phyloP scores from a whole-genome alignment of 2,329 filamentous ascomycete species.

The Cladosporium sp. region DNA sequence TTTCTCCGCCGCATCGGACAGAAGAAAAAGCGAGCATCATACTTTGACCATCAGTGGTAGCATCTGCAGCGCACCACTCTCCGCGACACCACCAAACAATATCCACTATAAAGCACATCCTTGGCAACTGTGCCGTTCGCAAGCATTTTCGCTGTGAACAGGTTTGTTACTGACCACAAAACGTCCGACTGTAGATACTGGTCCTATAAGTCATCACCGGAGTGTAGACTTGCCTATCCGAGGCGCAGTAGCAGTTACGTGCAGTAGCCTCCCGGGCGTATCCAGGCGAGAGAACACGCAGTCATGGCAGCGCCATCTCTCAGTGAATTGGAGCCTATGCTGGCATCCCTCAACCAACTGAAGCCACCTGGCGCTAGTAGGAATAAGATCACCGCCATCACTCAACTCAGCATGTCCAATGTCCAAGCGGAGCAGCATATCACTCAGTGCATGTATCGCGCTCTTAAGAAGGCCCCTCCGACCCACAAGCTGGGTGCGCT shows the following conservation, averaged over 20 bases:
- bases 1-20: no score
- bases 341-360: conserved; percentile 85
- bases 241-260: conserved; percentile 12
- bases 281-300: conserved; percentile 15
- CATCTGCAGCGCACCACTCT: background rate
- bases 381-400: conserved; percentile 84
- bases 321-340: conserved; percentile 81
- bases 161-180: conserved; percentile 8
- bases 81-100: background rate
- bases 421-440: conserved; percentile 92
- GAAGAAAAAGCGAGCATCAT: background rate
- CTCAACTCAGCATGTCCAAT: conserved; percentile 79
- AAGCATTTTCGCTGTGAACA: background rate
- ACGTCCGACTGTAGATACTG: conserved; percentile 10
- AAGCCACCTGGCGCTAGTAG: conserved; percentile 94
- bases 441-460: conserved; percentile 93
- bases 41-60: no score
- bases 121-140: background rate
- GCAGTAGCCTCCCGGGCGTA: conserved; percentile 11
- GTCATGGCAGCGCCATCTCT: conserved; percentile 59
- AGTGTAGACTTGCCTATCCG: conserved; percentile 12
- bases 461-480: conserved; percentile 89
- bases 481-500: conserved; percentile 98
- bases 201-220: conserved; percentile 6
- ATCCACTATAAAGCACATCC: background rate